Evolutionary conservation across 495 filamentous ascomycete species (phyloP), one percentile per base, ranked within the genome.

Genomic region (Geopyxis carbonaria): DNA sequence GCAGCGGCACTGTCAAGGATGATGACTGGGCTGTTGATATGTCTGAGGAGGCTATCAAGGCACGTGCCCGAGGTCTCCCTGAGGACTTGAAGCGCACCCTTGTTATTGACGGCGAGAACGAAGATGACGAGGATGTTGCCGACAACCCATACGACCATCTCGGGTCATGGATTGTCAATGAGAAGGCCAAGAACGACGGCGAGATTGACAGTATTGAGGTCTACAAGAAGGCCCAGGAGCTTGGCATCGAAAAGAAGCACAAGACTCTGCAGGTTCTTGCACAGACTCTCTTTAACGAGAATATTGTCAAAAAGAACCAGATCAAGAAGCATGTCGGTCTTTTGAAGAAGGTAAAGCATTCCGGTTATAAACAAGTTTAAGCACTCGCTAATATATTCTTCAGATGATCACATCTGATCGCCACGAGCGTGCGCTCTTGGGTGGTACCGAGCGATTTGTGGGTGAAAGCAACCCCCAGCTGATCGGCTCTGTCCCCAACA

Each of bases 361-460:
- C 25, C 7, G 7, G 25, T 28, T 13, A 20, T 29, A 11, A 19
- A 7, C 7, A 28, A 28, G 7, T 13, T 28, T 28, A 13, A 28
- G 13, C 25, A 7, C 14, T 29, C 45, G 45, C 63, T 69, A 59
- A 70, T 48, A 37, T 28, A 11, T 22, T 27, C 7, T 39, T 34
- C 44, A 78, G 78, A 70, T 94, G 66, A 72, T 91, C 51, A 78
- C 74, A 16, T 81, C 81, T 19, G 89, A 97, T 52, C 75, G 78
- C 40, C 87, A 95, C 59, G 74, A 95, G 65, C 93, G 89, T 70
- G 86, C 89, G 37, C 76, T 97, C 60, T 75, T 97, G n/a, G 91
- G 91, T 52, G 89, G 89, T 43, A 85, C 80, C 23, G 89, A 97
- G 62, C 84, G 86, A 44, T 86, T 94, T 47, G 69, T 95, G 35